A percentile compares a stretch with the other conserved stretches of the same genome.
These are phyloP conservation scores for Aspergillus sp. DNA, from an alignment of 2,329 filamentous ascomycete genomes.

Conservation along the genomic window DNA sequence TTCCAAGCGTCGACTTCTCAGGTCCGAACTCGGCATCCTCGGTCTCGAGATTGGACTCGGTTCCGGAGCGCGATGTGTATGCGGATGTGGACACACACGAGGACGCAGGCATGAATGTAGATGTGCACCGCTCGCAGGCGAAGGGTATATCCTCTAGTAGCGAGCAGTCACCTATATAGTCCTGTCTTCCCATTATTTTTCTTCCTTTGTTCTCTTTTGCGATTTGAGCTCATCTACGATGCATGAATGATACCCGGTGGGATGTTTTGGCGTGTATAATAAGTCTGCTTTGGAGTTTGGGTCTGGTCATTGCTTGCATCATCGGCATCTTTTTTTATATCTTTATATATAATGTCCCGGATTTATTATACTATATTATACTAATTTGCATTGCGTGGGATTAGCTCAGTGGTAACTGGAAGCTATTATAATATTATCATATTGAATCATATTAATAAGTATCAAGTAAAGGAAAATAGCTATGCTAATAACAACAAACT, in stretches of 20 bases:
- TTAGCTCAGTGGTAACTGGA: too few species aligned
- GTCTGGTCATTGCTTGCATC: background rate
- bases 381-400: too few species aligned
- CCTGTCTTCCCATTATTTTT: background rate
- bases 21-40: background rate
- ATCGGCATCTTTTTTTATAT: background rate
- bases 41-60: background rate
- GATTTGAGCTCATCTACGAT: background rate
- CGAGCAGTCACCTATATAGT: background rate
- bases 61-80: background rate
- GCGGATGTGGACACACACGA: background rate
- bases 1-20: slow-evolving; percentile 16
- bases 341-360: background rate
- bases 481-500: too few species aligned
- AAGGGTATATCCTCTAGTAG: background rate
- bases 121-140: background rate
- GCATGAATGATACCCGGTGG: slow-evolving; percentile 5
- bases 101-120: background rate
- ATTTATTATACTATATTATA: too few species aligned
- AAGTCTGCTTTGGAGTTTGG: background rate
- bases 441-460: too few species aligned
- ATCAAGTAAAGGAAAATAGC: too few species aligned
- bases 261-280: background rate
- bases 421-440: too few species aligned
- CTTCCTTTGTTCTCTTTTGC: background rate